Evolutionary conservation across 352 stramenopile genomes (phyloP).

Genomic region (Phytophthora multivora): DNA sequence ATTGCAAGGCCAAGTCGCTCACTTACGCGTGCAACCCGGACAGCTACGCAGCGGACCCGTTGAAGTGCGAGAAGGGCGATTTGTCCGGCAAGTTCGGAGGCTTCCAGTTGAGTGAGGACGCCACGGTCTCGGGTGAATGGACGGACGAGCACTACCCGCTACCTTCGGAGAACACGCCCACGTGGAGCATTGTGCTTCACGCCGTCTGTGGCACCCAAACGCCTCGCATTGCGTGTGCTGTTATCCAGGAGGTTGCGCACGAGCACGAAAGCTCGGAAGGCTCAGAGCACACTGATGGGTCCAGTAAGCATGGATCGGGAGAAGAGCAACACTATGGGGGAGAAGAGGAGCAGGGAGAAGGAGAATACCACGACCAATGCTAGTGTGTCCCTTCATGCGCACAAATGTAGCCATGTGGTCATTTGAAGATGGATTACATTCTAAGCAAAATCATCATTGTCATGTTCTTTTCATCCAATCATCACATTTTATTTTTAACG

Average conservation of each 20-base stretch:
- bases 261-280: not conserved
- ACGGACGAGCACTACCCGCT: slow-evolving; percentile 53
- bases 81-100: slow-evolving; percentile 63
- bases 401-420: slow-evolving; percentile 13
- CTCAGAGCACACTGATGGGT: not conserved
- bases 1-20: slow-evolving; percentile 35
- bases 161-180: slow-evolving; percentile 38
- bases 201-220: slow-evolving; percentile 52
- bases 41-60: slow-evolving; percentile 44
- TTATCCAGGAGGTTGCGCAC: slow-evolving; percentile 9
- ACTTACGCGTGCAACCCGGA: slow-evolving; percentile 50
- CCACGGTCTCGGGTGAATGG: slow-evolving; percentile 35
- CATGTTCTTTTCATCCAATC: slow-evolving; percentile 17
- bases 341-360: not conserved
- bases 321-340: too few relatives aligned
- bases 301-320: too few relatives aligned
- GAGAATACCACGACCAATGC: slow-evolving; percentile 1
- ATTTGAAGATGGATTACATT: slow-evolving; percentile 8
- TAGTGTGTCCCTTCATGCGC: not conserved
- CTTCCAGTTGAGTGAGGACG: slow-evolving; percentile 32
- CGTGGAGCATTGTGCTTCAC: slow-evolving; percentile 74
- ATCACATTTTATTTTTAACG: not conserved
- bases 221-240: slow-evolving; percentile 54
- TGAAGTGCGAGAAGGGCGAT: slow-evolving; percentile 58
- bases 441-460: slow-evolving; percentile 6